Evolutionary conservation across 2,329 filamentous ascomycete genomes (phyloP).

Genomic region (Aspergillus fumigatiaffinis): DNA sequence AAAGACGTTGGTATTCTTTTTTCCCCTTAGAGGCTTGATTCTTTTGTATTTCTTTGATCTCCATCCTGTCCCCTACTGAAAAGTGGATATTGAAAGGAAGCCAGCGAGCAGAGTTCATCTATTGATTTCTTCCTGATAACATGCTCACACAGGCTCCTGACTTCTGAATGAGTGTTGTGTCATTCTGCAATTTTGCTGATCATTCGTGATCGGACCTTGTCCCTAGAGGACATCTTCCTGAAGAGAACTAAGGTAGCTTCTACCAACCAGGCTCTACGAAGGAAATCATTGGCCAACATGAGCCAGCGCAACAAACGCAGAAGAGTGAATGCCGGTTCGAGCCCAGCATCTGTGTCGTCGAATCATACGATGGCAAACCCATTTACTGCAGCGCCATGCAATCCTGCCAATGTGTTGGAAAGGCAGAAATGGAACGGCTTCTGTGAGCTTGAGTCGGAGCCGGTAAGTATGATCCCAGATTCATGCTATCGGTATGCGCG

Average conservation of each 20-base stretch:
- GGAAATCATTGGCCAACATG: constrained; percentile 19
- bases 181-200: not conserved
- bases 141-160: not conserved
- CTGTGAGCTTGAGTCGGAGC: constrained; percentile 81
- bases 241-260: not conserved
- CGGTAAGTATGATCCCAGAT: constrained; percentile 51
- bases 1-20: not conserved
- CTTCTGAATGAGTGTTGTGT: not conserved
- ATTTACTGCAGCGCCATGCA: constrained; percentile 14
- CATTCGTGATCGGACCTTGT: not conserved
- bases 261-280: not conserved
- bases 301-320: constrained; percentile 25
- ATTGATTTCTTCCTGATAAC: not conserved
- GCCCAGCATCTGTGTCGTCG: constrained; percentile 12
- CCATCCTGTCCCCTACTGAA: not conserved
- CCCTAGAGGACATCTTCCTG: not conserved
- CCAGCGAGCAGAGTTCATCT: not conserved
- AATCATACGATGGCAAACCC: constrained; percentile 1
- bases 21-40: not conserved
- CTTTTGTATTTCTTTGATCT: not conserved
- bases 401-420: constrained; percentile 33
- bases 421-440: constrained; percentile 46
- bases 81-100: not conserved
- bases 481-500: not conserved
- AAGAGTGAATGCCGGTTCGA: constrained; percentile 19